These are phyloP conservation scores for Canavalia gladiata DNA, from an alignment of 306 rosid genomes.

Conservation along the genomic window DNA sequence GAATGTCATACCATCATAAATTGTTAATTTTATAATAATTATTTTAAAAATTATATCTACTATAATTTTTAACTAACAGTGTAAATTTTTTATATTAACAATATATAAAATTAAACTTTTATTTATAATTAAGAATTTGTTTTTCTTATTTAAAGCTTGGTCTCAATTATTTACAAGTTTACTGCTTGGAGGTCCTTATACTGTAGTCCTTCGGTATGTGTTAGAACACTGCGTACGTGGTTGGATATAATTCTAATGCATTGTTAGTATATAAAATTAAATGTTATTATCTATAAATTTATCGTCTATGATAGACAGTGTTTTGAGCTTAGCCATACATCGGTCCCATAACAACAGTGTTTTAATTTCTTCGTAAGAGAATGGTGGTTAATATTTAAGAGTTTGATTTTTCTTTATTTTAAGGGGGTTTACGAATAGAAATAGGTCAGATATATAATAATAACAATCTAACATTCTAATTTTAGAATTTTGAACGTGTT, in stretches of 20 bases:
- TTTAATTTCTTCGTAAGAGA: not conserved
- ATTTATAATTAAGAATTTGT: too few species aligned
- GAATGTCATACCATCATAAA: too few species aligned
- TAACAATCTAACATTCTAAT: not conserved
- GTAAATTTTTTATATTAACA: too few species aligned
- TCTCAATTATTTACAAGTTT: not conserved
- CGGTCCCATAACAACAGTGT: too few species aligned
- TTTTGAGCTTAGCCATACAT: too few species aligned
- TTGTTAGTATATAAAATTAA: not conserved
- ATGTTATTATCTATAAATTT: not conserved
- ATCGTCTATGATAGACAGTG: not conserved
- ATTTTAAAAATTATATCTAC: too few species aligned
- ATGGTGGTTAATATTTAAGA: not conserved
- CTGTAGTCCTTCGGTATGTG: not conserved
- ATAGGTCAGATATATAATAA: not conserved
- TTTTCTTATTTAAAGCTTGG: not conserved
- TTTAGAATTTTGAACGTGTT: not conserved
- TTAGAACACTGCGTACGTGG: not conserved
- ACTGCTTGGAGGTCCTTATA: not conserved
- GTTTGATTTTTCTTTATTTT: not conserved
- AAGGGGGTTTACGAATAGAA: not conserved
- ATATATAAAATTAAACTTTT: too few species aligned
- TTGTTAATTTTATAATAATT: too few species aligned
- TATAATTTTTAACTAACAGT: too few species aligned
- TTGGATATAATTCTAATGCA: not conserved